Base-by-base conservation (phyloP, 768 basidiomycete genomes). In the Psilocybe sp. region DNA sequence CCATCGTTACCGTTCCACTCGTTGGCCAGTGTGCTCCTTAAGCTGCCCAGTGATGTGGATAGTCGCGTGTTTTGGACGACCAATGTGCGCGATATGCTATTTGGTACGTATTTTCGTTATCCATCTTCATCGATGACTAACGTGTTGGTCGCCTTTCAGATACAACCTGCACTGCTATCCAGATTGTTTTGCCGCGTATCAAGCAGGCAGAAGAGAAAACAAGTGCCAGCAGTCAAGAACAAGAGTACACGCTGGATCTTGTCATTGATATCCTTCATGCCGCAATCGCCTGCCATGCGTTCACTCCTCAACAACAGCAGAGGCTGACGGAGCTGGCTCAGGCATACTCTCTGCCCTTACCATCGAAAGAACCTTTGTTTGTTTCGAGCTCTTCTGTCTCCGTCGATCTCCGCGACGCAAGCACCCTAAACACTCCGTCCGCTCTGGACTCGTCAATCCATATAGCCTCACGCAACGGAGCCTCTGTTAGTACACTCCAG, bases 1-100 rank as follows among this genome's bases (percentile, higher is more conserved):
- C 85, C 89, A 2, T 84, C 80, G 2, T 74, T 93, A 39, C 91
- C 91, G 0, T 92, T 88, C 72, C 81, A 91, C 63, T 81, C 78
- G n/a, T 74, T 93, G 40, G 75, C 84, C 52, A 86, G 85, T 52
- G 75, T 90, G 46, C 62, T 92, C 52, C 79, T 77, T 56, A 92
- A 91, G 67, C 89, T 92, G 68, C 91, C 90, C 1, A 69, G 76
- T 19, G 88, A 91, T 55, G 72, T 80, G 18, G 88, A 91, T 54
- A 87, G 87, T 52, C 76, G 84, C 18, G 82, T 87, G 3, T 89
- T 89, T 60, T 90, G 87, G 86, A 80, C 81, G 40, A 69, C 72
- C 34, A 64, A 66, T 20, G 65, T 86, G 37, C 73, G 85, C 49
- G 89, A 91, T 62, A 65, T 77, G 49, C 59, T 92, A 16, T 89